These are phyloP conservation scores for Cucumis cinereus DNA, from an alignment of 306 rosid genomes.

Conservation along the genomic window DNA sequence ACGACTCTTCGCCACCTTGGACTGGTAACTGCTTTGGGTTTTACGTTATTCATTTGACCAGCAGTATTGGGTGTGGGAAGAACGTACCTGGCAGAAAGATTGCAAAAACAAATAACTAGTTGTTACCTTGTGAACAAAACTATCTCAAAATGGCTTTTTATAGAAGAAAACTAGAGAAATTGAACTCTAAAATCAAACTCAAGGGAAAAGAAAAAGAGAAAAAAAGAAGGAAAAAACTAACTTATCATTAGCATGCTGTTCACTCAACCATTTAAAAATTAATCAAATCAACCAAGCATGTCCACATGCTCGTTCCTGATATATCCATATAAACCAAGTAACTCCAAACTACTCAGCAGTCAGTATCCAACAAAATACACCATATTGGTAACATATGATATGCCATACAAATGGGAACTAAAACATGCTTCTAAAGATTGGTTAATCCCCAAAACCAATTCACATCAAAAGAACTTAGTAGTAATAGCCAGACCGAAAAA, in stretches of 20 bases:
- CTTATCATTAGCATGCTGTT: not conserved
- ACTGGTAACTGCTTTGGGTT: constrained; percentile 49
- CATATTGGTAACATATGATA: not conserved
- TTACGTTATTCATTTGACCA: constrained; percentile 42
- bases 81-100: constrained; percentile 33
- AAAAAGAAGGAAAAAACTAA: not conserved
- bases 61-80: constrained; percentile 37
- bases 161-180: not conserved
- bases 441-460: not conserved
- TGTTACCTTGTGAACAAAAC: not conserved
- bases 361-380: not conserved
- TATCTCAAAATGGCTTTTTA: not conserved
- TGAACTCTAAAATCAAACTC: not conserved
- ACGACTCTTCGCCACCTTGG: constrained; percentile 89
- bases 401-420: not conserved
- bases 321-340: not conserved
- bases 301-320: not conserved
- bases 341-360: not conserved
- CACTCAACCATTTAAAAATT: not conserved
- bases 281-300: not conserved
- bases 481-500: not conserved
- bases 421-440: not conserved
- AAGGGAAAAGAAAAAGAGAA: not conserved
- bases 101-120: not conserved
- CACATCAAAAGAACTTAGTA: not conserved